phyloP scores from a whole-genome alignment of 768 basidiomycete species.

The Botryobasidium botryosum region DNA sequence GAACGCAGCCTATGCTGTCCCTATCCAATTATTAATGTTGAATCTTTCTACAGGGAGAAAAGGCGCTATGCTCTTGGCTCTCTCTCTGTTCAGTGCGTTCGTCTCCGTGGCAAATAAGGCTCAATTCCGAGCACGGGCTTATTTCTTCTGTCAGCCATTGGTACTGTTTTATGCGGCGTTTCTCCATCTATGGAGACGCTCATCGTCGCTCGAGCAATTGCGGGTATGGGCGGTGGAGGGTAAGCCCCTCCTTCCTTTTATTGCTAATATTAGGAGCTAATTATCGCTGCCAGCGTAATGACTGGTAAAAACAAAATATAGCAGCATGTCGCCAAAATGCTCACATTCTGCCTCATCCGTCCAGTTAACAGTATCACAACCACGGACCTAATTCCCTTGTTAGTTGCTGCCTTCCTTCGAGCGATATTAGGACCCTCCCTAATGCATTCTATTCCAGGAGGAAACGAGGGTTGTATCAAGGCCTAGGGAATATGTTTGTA shows the following conservation, averaged over 20 bases:
- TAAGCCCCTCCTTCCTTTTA: no score
- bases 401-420: slow-evolving; percentile 20
- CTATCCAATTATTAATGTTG: no score
- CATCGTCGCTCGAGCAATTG: slow-evolving; percentile 65
- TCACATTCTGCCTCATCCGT: background rate
- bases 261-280: slow-evolving; percentile 53
- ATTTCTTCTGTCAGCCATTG: slow-evolving; percentile 23
- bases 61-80: slow-evolving; percentile 70
- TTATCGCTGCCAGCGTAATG: slow-evolving; percentile 42
- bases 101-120: slow-evolving; percentile 11
- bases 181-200: slow-evolving; percentile 74
- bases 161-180: slow-evolving; percentile 73
- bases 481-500: slow-evolving; percentile 80
- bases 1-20: no score
- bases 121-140: slow-evolving; percentile 13
- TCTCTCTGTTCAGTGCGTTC: slow-evolving; percentile 66
- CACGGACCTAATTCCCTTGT: slow-evolving; percentile 81
- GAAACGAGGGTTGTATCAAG: slow-evolving; percentile 81
- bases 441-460: slow-evolving; percentile 37
- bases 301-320: slow-evolving; percentile 41
- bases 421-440: background rate
- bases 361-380: slow-evolving; percentile 70
- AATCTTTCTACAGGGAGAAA: slow-evolving; percentile 42
- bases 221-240: no score
- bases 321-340: background rate